Conservation (phyloP, 129 eudicot genomes). For the Helianthus tuberosus region DNA sequence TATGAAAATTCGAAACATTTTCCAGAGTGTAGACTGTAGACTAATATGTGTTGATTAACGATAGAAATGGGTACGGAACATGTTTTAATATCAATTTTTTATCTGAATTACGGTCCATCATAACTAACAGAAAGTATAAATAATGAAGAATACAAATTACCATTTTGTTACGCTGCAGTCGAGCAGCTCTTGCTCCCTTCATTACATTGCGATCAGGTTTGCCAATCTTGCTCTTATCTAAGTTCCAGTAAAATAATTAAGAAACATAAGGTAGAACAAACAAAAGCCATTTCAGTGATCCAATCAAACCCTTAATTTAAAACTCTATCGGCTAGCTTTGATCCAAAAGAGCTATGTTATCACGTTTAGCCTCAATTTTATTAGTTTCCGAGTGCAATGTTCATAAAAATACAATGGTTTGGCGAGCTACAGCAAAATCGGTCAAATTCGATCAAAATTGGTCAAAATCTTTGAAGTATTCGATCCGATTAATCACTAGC, state of each 20-base stretch:
- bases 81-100: background rate
- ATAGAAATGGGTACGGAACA: background rate
- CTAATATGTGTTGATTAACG: background rate
- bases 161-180: constrained; percentile 81
- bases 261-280: background rate
- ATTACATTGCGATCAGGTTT: constrained; percentile 56
- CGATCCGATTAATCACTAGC: no score
- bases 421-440: no score
- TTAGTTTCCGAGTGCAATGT: no score
- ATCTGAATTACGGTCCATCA: background rate
- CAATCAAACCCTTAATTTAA: background rate
- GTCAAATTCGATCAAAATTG: no score
- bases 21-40: background rate
- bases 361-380: no score
- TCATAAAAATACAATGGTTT: no score
- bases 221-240: constrained; percentile 67
- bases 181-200: constrained; percentile 83
- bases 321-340: background rate
- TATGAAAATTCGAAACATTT: background rate
- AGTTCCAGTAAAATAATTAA: background rate
- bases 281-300: background rate
- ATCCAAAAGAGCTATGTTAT: background rate
- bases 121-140: background rate
- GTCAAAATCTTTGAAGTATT: no score
- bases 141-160: constrained; percentile 34